Base-by-base conservation (phyloP, 208 protist species). In the Vickermania ingenoplastis region DNA sequence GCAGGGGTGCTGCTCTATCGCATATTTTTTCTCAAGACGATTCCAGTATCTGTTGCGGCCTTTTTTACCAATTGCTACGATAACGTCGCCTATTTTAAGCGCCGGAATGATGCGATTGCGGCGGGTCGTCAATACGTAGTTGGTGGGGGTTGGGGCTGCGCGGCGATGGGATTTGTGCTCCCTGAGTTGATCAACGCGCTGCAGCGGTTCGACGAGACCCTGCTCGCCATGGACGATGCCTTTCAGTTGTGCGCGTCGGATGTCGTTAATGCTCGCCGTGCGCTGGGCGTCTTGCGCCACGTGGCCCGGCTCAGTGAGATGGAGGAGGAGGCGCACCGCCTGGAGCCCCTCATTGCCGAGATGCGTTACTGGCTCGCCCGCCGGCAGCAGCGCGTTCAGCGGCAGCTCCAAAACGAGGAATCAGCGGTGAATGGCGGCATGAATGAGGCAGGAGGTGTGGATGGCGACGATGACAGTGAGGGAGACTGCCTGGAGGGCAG, bases 21-120 rank as follows among this genome's bases (percentile, higher is more conserved):
- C 26, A 54, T 69, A 22, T 71, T 83, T 45, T 81, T 76, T 48
- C 64, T 85, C 41, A 72, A 75, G 2, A 76, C 75, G 21, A 57
- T 82, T 21, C 77, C 77, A 0, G 53, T 81, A 0, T 61, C 75
- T 11, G 14, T 86, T 13, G 45, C 77, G 0, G 77, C 72, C 29
- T 85, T 85, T 54, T 70, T 85, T 50, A 70, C 75, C 36, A 79
- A 79, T 59, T 81, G 79, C 66, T 91, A 81, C 67, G 73, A 60
- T 59, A 65, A 63, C 27, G 67, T 61, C 7, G 59, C 56, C 23
- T 91, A 73, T 68, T 75, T 70, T 22, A 69, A 65, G 0, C 67
- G 17, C 36, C 36, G 36, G 7, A 45, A 45, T 45, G 36, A 7
- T 7, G 36, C 36, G 11, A n/a, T 17, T 45, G 7, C 17, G 36